A percentile compares a stretch with the other conserved stretches of the same genome.
Conservation (phyloP, 495 filamentous ascomycete species). For the Penicillium taxi region DNA sequence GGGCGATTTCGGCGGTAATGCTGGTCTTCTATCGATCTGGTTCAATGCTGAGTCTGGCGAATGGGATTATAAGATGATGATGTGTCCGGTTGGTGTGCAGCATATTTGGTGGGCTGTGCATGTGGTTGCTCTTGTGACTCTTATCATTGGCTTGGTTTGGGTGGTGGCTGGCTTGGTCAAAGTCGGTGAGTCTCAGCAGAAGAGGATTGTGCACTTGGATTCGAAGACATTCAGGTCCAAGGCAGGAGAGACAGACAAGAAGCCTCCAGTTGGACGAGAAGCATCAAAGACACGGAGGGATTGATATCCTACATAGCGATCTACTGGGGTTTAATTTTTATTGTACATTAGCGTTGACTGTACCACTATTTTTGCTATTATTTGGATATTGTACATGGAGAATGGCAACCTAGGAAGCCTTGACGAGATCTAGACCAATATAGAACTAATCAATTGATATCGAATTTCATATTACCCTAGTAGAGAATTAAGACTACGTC, state of each 20-base stretch:
- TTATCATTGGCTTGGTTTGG: constrained; percentile 15
- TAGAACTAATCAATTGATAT: no score
- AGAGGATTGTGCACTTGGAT: neutral
- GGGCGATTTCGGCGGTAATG: constrained; percentile 86
- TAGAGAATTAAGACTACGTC: no score
- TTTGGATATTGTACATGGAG: neutral
- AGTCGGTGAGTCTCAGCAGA: neutral
- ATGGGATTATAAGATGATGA: constrained; percentile 74
- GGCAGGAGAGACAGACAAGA: neutral
- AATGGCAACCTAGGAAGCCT: no score
- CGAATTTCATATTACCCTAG: no score
- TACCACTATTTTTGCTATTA: neutral
- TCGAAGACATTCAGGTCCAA: neutral
- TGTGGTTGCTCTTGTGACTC: constrained; percentile 54
- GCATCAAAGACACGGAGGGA: neutral
- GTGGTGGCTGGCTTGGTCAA: constrained; percentile 1
- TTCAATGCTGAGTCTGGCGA: constrained; percentile 60
- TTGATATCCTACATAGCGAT: neutral
- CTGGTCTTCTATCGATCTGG: constrained; percentile 80
- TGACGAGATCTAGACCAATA: no score
- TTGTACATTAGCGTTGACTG: constrained; percentile 5
- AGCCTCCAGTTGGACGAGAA: neutral
- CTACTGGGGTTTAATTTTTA: neutral
- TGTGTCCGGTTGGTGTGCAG: constrained; percentile 73
- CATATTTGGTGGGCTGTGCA: constrained; percentile 94